phyloP scores from a whole-genome alignment of 108 stramenopile species.

The Nannochloropsis gaditana region DNA sequence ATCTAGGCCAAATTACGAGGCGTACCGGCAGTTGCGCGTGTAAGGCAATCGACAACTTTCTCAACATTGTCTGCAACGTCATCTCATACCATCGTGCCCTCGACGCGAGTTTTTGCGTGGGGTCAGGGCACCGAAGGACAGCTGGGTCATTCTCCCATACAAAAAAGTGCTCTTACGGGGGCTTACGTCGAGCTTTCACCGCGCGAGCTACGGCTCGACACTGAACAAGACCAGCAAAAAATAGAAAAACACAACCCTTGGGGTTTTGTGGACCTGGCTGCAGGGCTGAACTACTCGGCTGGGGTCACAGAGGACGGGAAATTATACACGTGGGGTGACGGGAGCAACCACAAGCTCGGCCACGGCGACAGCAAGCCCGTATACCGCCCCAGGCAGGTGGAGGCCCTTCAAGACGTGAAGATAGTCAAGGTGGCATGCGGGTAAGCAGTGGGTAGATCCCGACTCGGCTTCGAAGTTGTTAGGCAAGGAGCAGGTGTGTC shows the following conservation, averaged over 20 bases:
- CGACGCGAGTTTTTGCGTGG: not conserved
- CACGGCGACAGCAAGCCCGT: slow-evolving; percentile 1
- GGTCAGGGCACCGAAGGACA: not conserved
- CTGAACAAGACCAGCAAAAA: not conserved
- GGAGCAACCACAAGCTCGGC: slow-evolving; percentile 5
- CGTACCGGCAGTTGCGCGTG: not conserved
- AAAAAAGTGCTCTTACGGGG: not conserved
- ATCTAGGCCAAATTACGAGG: not conserved
- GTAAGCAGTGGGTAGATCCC: not conserved
- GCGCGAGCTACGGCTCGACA: not conserved
- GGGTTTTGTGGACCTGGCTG: slow-evolving; percentile 10
- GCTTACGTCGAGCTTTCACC: not conserved
- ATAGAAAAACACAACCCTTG: slow-evolving; percentile 9
- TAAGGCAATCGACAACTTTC: not conserved
- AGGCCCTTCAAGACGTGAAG: not conserved
- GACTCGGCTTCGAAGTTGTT: no score
- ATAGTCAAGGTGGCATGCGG: slow-evolving; percentile 7
- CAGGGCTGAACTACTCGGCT: not conserved
- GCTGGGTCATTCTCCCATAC: not conserved
- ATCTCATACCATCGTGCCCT: not conserved
- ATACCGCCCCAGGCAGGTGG: not conserved
- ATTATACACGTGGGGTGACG: not conserved
- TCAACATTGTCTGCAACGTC: not conserved
- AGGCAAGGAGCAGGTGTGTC: no score
- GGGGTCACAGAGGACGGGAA: not conserved